Base-by-base conservation (phyloP, 2,329 filamentous ascomycete species). In the Trichoderma sp. region DNA sequence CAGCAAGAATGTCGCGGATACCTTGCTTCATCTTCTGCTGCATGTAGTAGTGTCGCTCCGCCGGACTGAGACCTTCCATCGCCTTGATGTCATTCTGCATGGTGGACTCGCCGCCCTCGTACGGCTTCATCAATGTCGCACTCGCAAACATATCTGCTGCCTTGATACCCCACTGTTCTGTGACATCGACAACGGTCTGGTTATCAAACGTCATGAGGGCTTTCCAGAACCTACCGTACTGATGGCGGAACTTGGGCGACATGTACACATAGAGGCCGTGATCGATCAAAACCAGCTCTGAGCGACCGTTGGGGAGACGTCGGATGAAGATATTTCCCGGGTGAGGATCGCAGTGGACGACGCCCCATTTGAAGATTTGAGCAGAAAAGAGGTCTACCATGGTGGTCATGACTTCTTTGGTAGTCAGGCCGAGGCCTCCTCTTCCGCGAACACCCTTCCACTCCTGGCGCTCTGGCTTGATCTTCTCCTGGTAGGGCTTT, bases 301-400 rank as follows among this genome's bases (percentile, higher is more conserved):
- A 88, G 57, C 90, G 87, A n/a, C 95, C 95, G 57, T 87, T 91
- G 1, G 94, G 92, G 18, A 93, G 86, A 9, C 96, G 91, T 9
- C 96, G 92, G 78, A 98, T 92, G 83, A 99, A 97, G 80, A 98
- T 96, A 83, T 99, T 99, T 32, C 95, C 95, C 1, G 96, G 96
- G 79, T 99, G 96, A 11, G 96, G 96, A 80, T 99, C 96, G 83
- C 95, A 98, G 84, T 99, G 95, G 0, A 98, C 93, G 57, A 93
- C 88, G 14, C 96, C 96, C 93, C 94, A 98, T 75, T 97, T 91
- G 85, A 98, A 99, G 87, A 98, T 98, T 79, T 98, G 95, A 3
- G 94, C 95, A n/a, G 92, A 93, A 84, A 98, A 99, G 39, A 98
- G 87, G 80, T 98, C 95, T 64, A 98, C 89, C 90, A 98, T 98